Conservation (phyloP, 768 basidiomycete genomes). For the Termitomyces sp. region DNA sequence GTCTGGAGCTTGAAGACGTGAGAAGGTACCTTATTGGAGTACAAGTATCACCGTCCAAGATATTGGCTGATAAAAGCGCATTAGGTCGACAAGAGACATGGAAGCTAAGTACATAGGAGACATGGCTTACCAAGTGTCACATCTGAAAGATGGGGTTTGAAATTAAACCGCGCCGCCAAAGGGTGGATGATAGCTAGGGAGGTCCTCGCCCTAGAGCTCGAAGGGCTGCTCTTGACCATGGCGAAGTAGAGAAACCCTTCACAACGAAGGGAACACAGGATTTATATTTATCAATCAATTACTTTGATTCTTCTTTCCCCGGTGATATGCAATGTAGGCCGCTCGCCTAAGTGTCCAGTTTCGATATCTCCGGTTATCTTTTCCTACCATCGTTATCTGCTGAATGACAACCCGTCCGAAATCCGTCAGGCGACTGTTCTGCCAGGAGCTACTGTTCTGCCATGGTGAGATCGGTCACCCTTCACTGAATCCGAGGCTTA, state of each 20-base stretch:
- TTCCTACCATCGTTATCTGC: not conserved
- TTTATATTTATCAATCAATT: not conserved
- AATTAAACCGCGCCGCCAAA: slow-evolving; percentile 19
- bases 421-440: too few species aligned
- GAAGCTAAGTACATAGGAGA: not conserved
- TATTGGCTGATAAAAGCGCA: slow-evolving; percentile 17
- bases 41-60: slow-evolving; percentile 37
- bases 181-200: slow-evolving; percentile 18
- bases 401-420: not conserved
- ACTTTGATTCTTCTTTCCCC: not conserved
- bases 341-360: too few species aligned
- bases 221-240: slow-evolving; percentile 5
- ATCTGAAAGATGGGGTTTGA: slow-evolving; percentile 20
- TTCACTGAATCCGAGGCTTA: not conserved
- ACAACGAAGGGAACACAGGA: not conserved
- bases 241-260: not conserved
- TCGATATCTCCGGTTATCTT: not conserved
- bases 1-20: not conserved
- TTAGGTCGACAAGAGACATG: not conserved
- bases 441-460: not conserved
- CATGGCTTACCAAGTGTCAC: slow-evolving; percentile 18
- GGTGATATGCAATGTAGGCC: too few species aligned
- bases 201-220: slow-evolving; percentile 1
- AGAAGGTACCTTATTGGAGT: slow-evolving; percentile 29
- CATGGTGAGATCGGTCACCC: not conserved